Base-by-base conservation (phyloP, 2,329 filamentous ascomycete genomes). In the Hawksworthiomyces lignivorus region DNA sequence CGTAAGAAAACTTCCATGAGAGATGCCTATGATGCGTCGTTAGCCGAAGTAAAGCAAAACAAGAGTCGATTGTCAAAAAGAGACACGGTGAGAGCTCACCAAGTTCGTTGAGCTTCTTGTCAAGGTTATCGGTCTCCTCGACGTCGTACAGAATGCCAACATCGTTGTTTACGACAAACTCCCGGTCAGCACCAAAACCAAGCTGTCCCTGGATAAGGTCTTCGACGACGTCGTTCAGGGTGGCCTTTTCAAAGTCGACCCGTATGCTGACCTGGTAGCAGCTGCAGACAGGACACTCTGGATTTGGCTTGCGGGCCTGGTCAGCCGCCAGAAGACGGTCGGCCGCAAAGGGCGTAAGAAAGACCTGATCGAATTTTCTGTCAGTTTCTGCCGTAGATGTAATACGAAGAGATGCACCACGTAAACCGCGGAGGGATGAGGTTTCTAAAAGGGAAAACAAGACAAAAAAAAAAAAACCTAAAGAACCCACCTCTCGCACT, bases 111-210 rank as follows among this genome's bases (percentile, higher is more conserved):
- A 98, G 72, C 47, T 84, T 88, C 67, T 87, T 94, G 1, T 70
- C 62, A 1, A 97, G 67, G 54, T 96, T 94, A 44, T 94, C 86
- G 5, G 87, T 87, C 54, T 94, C 78, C 43, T 97, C 92, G 1
- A 82, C 77, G 54, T 97, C 92, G 54, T 94, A 97, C 31, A 97
- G 71, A n/a, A 89, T 70, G 38, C 82, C 82, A 9, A 75, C 69
- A 7, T 87, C 82, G 44, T 77, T 87, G 55, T 75, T 84, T 44
- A 97, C 67, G 4, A 82, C 82, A 49, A 97, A 77, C 39, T 95
- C 88, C 44, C 69, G 75, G 15, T 48, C 41, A 21, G 88, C 80
- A 5, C 80, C 78, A 56, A 92, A 96, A 4, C 82, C 82, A 3
- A 96, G 66, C 49, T 87, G 70, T 4, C 66, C 52, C 49, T 77